Conservation (phyloP, 164 flowering plant genomes). For the Nelumbo lutea region DNA sequence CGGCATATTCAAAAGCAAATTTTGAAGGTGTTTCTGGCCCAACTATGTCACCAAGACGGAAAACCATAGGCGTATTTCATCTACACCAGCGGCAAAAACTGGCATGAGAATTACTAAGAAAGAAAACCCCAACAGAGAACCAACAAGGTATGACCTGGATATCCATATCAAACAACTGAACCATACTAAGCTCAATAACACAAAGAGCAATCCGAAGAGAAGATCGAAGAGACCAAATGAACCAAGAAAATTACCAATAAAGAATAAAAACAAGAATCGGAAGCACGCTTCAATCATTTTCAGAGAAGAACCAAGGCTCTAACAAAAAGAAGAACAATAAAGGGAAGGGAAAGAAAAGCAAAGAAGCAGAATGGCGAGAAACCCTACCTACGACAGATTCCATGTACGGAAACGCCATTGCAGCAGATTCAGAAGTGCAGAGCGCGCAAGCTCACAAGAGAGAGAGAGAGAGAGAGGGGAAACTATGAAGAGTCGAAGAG, state of each 20-base stretch:
- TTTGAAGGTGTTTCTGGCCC: not conserved
- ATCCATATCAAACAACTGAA: not conserved
- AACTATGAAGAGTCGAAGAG: not conserved
- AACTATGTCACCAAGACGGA: not conserved
- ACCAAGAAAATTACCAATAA: not conserved
- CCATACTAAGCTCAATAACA: not conserved
- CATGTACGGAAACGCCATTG: slow-evolving; percentile 79
- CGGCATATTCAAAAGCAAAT: not conserved
- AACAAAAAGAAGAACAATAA: not conserved
- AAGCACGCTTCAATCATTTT: not conserved
- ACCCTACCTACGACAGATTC: slow-evolving; percentile 68
- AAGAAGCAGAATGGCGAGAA: slow-evolving; percentile 1
- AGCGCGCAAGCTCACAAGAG: not conserved
- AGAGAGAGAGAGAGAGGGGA: slow-evolving; percentile 1
- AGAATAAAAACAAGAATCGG: not conserved
- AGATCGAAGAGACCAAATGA: not conserved
- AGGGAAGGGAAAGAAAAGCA: not conserved
- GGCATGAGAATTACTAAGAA: not conserved
- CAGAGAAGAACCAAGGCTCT: not conserved
- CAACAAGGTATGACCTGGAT: no score
- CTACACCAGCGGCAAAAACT: not conserved
- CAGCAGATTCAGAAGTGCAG: slow-evolving; percentile 1
- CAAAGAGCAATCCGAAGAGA: not conserved
- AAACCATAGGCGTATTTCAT: not conserved
- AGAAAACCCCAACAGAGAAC: not conserved